phyloP scores from a whole-genome alignment of 176 grass and related monocot species.

The Zea luxurians region DNA sequence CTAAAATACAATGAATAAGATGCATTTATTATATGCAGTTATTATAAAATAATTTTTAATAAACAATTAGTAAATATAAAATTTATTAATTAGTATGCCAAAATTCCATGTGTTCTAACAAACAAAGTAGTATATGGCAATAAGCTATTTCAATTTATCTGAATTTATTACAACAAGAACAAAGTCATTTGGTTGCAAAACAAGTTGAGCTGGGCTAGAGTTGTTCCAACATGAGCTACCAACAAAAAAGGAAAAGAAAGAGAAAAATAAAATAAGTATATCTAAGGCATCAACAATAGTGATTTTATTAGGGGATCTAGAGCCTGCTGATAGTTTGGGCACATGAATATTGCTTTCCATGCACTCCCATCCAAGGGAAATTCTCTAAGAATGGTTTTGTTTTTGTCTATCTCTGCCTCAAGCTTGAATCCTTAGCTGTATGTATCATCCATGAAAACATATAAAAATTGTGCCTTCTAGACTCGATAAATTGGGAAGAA shows the following conservation, averaged over 20 bases:
- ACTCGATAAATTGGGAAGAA: conserved; percentile 12
- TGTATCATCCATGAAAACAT: conserved; percentile 21
- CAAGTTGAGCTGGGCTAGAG: neutral
- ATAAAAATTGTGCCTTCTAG: neutral
- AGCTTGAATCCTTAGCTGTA: neutral
- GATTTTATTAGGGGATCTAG: neutral
- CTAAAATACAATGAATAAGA: neutral
- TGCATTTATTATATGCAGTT: neutral
- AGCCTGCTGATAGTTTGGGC: neutral
- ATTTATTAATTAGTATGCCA: conserved; percentile 18
- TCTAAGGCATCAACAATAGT: neutral
- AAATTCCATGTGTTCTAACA: conserved; percentile 2
- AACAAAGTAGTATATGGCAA: neutral
- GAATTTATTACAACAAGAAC: conserved; percentile 1
- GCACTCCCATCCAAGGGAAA: neutral
- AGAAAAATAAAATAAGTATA: neutral
- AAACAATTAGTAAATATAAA: neutral
- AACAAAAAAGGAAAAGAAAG: neutral
- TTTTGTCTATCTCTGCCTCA: neutral
- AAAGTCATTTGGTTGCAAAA: neutral
- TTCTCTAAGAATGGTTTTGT: conserved; percentile 13
- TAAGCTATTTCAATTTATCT: neutral
- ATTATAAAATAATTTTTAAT: neutral
- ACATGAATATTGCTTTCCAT: neutral
- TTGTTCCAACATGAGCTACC: neutral